Evolutionary conservation across 208 protist genomes (phyloP), one percentile per base, ranked within the genome.

Genomic region (Trypanosoma mega): DNA sequence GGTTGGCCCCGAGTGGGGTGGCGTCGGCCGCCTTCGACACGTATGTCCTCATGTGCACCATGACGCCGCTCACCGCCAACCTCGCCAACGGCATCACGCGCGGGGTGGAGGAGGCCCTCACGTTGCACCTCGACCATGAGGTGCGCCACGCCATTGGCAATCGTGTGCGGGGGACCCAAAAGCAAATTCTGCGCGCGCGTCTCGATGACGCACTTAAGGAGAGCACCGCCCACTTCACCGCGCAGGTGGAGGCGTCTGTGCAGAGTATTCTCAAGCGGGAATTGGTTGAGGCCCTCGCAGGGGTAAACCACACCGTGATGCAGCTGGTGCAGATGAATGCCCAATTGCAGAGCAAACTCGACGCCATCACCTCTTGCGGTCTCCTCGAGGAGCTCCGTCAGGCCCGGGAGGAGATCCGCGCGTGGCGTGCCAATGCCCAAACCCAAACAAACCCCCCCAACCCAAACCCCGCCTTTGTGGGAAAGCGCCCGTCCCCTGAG

Each of bases 161-260:
- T 20, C 74, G 65, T 34, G 24, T 90, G 8, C 80, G 80, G 30
- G 57, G 45, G n/a, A 61, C 62, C 3, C 83, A 92, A 43, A 83
- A 82, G 60, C 66, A 76, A 21, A 69, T 74, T 16, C 44, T 92
- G 34, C 79, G 87, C 51, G 66, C 63, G n/a, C 81, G 80, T 27
- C 63, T 96, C 0, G 84, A 96, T 49, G 82, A 91, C 23, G 72
- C 72, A 1, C 49, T 96, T 54, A 68, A 76, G 73, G 75, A 82
- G 47, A 87, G 76, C 36, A 69, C 76, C 0, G 59, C 61, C 2
- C 67, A 79, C 67, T 87, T 90, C 61, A 45, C 65, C 18, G 54
- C 69, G 24, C 78, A 88, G 55, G 59, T 91, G 11, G 69, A 60
- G 24, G 66, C 72, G 49, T 74, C 76, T 29, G 68, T 92, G 11